Evolutionary conservation across 495 filamentous ascomycete species (phyloP).

Genomic region (Emericellopsis terricola): DNA sequence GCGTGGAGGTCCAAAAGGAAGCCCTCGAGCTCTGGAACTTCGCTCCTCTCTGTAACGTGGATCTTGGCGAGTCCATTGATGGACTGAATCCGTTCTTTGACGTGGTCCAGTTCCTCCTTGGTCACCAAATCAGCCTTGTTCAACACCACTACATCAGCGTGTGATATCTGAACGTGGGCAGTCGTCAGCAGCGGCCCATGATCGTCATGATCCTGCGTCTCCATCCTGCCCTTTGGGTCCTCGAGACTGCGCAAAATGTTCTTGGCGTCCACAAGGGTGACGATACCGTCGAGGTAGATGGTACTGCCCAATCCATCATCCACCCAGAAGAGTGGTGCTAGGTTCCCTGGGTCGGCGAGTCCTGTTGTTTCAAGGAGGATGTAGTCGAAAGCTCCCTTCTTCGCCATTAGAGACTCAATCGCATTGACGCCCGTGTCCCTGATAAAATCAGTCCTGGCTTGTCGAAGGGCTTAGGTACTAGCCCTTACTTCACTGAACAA

Average conservation of each 20-base stretch:
- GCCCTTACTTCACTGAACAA: slow-evolving; percentile 93
- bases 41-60: slow-evolving; percentile 60
- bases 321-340: slow-evolving; percentile 93
- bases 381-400: slow-evolving; percentile 88
- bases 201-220: slow-evolving; percentile 33
- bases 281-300: slow-evolving; percentile 92
- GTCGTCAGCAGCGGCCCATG: slow-evolving; percentile 57
- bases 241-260: slow-evolving; percentile 72
- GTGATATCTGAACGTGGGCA: slow-evolving; percentile 88
- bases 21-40: slow-evolving; percentile 65
- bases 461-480: too few species aligned
- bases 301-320: slow-evolving; percentile 86
- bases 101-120: slow-evolving; percentile 39
- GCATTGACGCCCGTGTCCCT: slow-evolving; percentile 85
- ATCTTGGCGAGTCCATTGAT: slow-evolving; percentile 88
- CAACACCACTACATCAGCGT: slow-evolving; percentile 88
- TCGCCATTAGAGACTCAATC: slow-evolving; percentile 91
- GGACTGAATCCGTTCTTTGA: slow-evolving; percentile 47
- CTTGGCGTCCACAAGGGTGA: slow-evolving; percentile 89
- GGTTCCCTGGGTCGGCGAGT: slow-evolving; percentile 85
- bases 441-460: too few species aligned
- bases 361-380: slow-evolving; percentile 95
- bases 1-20: slow-evolving; percentile 81
- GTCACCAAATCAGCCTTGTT: slow-evolving; percentile 91
- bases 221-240: slow-evolving; percentile 44